phyloP scores from a whole-genome alignment of 2,329 filamentous ascomycete genomes.

The Diaporthe caulivora region DNA sequence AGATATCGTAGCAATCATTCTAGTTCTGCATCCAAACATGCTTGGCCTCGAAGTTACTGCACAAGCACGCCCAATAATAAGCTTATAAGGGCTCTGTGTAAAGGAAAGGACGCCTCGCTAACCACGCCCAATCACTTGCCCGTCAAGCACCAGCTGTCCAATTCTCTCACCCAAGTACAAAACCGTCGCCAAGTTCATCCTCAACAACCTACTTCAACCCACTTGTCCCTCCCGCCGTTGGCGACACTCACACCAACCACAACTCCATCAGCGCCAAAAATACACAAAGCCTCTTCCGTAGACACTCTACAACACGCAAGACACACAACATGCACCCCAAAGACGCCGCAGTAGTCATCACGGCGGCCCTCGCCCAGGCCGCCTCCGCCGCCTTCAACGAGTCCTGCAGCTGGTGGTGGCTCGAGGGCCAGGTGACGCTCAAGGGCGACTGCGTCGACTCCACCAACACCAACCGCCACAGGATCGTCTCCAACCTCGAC shows the following conservation, averaged over 20 bases:
- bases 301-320: not conserved
- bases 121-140: not conserved
- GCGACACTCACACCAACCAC: not conserved
- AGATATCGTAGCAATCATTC: not conserved
- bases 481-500: constrained; percentile 3
- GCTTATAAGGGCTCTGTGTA: not conserved
- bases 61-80: no score
- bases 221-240: not conserved
- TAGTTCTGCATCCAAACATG: no score
- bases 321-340: not conserved
- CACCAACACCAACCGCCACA: not conserved
- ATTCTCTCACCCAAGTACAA: not conserved
- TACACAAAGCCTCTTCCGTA: not conserved
- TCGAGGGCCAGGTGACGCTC: not conserved
- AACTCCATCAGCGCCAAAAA: not conserved
- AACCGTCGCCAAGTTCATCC: not conserved
- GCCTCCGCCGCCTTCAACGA: constrained; percentile 1
- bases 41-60: no score
- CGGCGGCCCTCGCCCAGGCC: not conserved
- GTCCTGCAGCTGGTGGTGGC: constrained; percentile 12
- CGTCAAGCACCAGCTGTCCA: not conserved
- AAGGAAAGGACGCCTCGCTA: not conserved
- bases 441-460: not conserved
- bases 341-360: not conserved
- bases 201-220: not conserved